A percentile compares a stretch with the other conserved stretches of the same genome.
These are phyloP conservation scores for Fraxinus xanthoxyloides DNA, from an alignment of 305 asterid species.

Conservation along the genomic window DNA sequence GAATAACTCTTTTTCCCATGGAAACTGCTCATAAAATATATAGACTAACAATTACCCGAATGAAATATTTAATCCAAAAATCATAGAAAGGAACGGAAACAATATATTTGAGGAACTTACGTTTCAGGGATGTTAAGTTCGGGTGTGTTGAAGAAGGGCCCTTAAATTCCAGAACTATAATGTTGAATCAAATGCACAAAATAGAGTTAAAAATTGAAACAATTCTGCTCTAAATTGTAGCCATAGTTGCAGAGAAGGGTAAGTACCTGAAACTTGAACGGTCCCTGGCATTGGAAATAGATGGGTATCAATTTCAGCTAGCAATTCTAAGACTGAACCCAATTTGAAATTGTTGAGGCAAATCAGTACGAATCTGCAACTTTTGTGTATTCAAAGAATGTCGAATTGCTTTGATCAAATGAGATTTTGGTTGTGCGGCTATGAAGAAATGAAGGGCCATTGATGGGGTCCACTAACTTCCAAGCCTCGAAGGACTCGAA, in stretches of 20 bases:
- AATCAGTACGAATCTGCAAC: constrained; percentile 18
- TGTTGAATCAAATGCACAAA: constrained; percentile 7
- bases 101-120: constrained; percentile 23
- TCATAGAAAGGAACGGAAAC: background rate
- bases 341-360: constrained; percentile 14
- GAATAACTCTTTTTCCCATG: constrained; percentile 72
- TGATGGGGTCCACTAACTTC: constrained; percentile 45
- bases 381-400: background rate
- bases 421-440: constrained; percentile 38
- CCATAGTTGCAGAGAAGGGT: constrained; percentile 2
- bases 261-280: constrained; percentile 77
- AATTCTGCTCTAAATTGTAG: background rate
- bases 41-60: constrained; percentile 4
- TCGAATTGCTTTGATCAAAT: constrained; percentile 17
- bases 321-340: constrained; percentile 10
- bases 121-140: constrained; percentile 59
- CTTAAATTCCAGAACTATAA: constrained; percentile 72
- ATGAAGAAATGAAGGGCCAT: constrained; percentile 33
- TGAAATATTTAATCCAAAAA: background rate
- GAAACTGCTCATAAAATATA: constrained; percentile 51
- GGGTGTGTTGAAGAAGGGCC: constrained; percentile 54
- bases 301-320: background rate
- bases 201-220: background rate
- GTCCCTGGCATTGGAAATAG: constrained; percentile 79
- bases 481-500: constrained; percentile 32